Base-by-base conservation (phyloP, 805 yeast species). In the Cyberlindnera samutprakarnensis region DNA sequence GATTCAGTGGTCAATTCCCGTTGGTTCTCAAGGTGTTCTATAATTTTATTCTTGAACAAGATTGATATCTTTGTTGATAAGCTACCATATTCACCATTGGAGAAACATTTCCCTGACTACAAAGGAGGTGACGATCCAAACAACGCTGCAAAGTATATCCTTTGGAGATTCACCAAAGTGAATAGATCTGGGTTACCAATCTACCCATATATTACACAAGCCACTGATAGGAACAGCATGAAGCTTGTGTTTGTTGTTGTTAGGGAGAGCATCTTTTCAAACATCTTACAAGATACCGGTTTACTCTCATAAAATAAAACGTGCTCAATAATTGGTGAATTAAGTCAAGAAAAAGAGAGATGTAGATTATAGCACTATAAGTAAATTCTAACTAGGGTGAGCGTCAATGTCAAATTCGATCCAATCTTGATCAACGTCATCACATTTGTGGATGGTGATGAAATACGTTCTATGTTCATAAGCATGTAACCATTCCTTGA, bases 151-250 rank as follows among this genome's bases (percentile, higher is more conserved):
- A 86, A 85, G 56, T 87, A 86, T 49, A 85, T 88, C 37, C 67
- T 87, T 26, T 85, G 95, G 94, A 70, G 94, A 51, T 87, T 87
- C 53, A 78, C 84, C 24, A 86, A 81, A 54, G 74, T 84, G 29
- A 88, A 87, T 53, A 68, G 94, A 43, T 77, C 92, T 1, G 85
- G 86, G 14, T 63, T 86, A 41, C 81, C 78, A 38, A 72, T 88
- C 21, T 83, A 82, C 48, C 95, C 96, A 10, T 94, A 87, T 56
- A 82, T 87, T 16, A 87, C 96, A 4, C 95, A 87, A 57, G 96
- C 96, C 0, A 87, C 95, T 1, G 95, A 87, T 54, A 87, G 96
- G 6, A 76, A 85, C 18, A 87, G 87, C 56, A 86, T 88, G 40
- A 76, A 81, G 49, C 61, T 86, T 47, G 95, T 87, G 6, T 79